Conservation (phyloP, 495 filamentous ascomycete species). For the Aspergillus panamensis region DNA sequence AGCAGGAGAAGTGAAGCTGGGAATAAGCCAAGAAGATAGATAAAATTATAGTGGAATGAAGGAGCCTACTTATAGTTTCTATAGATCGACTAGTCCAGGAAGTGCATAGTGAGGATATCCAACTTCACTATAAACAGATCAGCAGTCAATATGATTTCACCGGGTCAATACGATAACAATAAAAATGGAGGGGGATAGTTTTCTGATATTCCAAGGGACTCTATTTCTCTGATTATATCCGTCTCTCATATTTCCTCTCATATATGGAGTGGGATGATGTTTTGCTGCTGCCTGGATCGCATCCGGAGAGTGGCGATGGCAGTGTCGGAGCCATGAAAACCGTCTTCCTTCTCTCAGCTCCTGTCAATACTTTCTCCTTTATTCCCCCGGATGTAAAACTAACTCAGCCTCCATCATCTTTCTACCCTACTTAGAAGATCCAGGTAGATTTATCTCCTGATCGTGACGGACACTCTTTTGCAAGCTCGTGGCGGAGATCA, state of each 20-base stretch:
- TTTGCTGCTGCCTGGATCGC: conserved; percentile 22
- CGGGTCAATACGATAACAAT: too few species aligned
- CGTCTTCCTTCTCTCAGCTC: neutral
- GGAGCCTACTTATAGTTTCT: too few species aligned
- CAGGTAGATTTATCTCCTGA: neutral
- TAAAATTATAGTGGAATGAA: too few species aligned
- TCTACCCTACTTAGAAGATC: neutral
- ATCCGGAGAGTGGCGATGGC: conserved; percentile 18
- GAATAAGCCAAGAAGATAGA: too few species aligned
- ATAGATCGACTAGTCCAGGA: too few species aligned
- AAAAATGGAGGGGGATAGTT: neutral
- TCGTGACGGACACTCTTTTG: neutral
- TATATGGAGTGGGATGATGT: neutral
- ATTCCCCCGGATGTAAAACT: neutral
- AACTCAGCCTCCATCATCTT: neutral
- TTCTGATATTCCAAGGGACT: neutral
- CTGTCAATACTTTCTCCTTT: neutral
- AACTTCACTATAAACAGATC: neutral
- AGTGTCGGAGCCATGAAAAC: neutral
- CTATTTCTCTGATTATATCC: neutral
- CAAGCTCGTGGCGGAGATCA: conserved; percentile 1
- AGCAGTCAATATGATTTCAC: neutral
- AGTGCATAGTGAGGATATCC: neutral
- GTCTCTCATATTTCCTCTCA: neutral
- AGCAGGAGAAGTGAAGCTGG: too few species aligned